A percentile compares a stretch with the other conserved stretches of the same genome.
These are phyloP conservation scores for Lasiosphaeria miniovina DNA, from an alignment of 495 filamentous ascomycete species.

Conservation along the genomic window DNA sequence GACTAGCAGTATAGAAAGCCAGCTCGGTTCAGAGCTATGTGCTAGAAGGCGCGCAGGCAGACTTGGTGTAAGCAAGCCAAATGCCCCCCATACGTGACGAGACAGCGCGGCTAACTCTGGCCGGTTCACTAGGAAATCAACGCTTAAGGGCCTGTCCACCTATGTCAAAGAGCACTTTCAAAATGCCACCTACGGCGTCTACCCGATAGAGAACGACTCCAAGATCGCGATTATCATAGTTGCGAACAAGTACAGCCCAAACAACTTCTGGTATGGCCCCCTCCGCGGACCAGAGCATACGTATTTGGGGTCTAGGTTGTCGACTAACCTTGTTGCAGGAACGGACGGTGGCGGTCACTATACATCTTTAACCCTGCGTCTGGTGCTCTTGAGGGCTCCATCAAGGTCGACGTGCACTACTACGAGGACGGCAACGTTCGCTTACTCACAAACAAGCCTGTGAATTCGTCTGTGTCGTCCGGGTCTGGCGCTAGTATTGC, in stretches of 20 bases:
- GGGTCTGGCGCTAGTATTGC: constrained; percentile 65
- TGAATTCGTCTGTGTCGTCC: constrained; percentile 56
- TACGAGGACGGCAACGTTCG: constrained; percentile 99
- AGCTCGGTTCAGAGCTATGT: constrained; percentile 75
- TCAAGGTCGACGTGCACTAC: constrained; percentile 94
- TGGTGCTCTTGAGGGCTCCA: constrained; percentile 58
- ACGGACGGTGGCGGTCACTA: constrained; percentile 89
- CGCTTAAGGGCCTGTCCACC: constrained; percentile 70
- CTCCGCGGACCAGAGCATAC: not conserved
- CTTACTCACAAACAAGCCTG: constrained; percentile 76
- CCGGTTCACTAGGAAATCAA: constrained; percentile 59
- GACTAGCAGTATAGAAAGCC: constrained; percentile 60
- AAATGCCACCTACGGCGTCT: constrained; percentile 73
- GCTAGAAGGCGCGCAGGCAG: constrained; percentile 73
- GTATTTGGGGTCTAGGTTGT: not conserved
- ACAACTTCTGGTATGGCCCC: constrained; percentile 83
- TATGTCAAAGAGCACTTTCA: constrained; percentile 90
- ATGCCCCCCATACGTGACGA: not conserved
- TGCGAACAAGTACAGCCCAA: constrained; percentile 93
- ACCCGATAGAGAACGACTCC: constrained; percentile 71
- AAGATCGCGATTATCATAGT: constrained; percentile 79
- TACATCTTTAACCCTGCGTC: constrained; percentile 72
- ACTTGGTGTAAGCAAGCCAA: constrained; percentile 63
- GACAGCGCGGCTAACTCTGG: not conserved
- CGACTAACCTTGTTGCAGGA: constrained; percentile 50